Conservation (phyloP, 768 basidiomycete species). For the Hebeloma cylindrosporum region DNA sequence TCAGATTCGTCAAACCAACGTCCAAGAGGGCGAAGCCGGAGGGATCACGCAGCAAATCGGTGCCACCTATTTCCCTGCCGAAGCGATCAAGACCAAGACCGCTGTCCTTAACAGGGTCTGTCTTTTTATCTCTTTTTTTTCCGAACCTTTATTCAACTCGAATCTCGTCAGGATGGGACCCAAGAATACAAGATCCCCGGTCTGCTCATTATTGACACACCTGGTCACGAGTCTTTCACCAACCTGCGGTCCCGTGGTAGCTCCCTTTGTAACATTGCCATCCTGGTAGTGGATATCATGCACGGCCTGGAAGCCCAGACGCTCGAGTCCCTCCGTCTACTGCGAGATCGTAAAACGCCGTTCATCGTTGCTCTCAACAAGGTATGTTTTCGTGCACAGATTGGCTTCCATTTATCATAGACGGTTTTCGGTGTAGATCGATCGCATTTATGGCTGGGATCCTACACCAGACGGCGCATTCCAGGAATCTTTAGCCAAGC, state of each 20-base stretch:
- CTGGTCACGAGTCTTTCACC: slow-evolving; percentile 99
- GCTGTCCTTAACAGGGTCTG: slow-evolving; percentile 83
- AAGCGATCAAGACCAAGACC: slow-evolving; percentile 93
- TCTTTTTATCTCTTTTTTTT: slow-evolving; percentile 10
- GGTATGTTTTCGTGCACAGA: slow-evolving; percentile 40
- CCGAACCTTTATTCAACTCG: background rate
- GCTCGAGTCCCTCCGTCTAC: slow-evolving; percentile 88
- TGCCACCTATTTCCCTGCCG: slow-evolving; percentile 97
- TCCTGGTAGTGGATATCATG: slow-evolving; percentile 99
- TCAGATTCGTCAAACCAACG: slow-evolving; percentile 98
- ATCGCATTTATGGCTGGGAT: slow-evolving; percentile 96
- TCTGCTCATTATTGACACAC: slow-evolving; percentile 94
- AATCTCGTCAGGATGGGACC: slow-evolving; percentile 54
- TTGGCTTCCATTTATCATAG: background rate
- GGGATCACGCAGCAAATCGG: slow-evolving; percentile 99
- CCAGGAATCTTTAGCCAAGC: slow-evolving; percentile 85
- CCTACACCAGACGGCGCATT: slow-evolving; percentile 90
- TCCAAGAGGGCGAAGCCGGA: slow-evolving; percentile 98
- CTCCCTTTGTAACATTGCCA: slow-evolving; percentile 97
- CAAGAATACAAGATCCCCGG: slow-evolving; percentile 98
- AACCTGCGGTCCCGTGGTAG: slow-evolving; percentile 95
- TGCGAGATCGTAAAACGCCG: slow-evolving; percentile 92
- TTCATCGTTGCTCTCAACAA: slow-evolving; percentile 99
- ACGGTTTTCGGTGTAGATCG: slow-evolving; percentile 59
- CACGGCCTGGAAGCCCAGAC: slow-evolving; percentile 99